Evolutionary conservation across 2,329 filamentous ascomycete species (phyloP).

Genomic region (Alternaria arbusti): DNA sequence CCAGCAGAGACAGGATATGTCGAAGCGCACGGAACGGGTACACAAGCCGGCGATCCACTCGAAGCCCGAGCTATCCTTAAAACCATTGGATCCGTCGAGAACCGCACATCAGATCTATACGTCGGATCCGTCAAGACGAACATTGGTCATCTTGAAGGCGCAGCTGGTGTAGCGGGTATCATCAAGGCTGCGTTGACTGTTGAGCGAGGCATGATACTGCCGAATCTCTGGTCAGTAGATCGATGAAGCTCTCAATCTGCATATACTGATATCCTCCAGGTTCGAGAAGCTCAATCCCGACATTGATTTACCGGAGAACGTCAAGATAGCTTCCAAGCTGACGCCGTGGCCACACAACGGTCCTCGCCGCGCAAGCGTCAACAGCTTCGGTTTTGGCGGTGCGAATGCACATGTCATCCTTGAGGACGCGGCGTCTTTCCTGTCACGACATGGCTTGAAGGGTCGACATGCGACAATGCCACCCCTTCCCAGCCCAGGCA

Average conservation of each 20-base stretch:
- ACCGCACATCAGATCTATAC: constrained; percentile 25
- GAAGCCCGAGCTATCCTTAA: constrained; percentile 33
- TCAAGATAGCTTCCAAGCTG: constrained; percentile 6
- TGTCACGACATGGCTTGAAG: constrained; percentile 1
- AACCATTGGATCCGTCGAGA: constrained; percentile 29
- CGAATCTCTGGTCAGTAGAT: constrained; percentile 39
- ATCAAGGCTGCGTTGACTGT: constrained; percentile 52
- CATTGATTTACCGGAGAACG: background rate
- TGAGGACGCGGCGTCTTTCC: constrained; percentile 7
- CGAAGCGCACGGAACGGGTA: constrained; percentile 60
- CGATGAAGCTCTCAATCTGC: constrained; percentile 9
- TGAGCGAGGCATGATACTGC: constrained; percentile 46
- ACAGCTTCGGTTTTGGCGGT: constrained; percentile 56
- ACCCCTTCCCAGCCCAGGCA: constrained; percentile 14
- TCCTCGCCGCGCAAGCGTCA: constrained; percentile 52
- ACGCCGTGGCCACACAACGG: constrained; percentile 28
- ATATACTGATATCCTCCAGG: background rate
- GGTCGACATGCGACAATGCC: constrained; percentile 22
- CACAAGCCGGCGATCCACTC: constrained; percentile 45
- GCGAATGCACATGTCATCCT: constrained; percentile 44
- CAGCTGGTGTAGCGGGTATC: constrained; percentile 25
- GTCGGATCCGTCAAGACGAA: constrained; percentile 41
- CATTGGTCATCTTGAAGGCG: constrained; percentile 43
- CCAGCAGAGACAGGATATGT: constrained; percentile 35
- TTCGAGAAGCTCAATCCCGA: constrained; percentile 11